These are phyloP conservation scores for Pseudogymnoascus sp. DNA, from an alignment of 2,329 filamentous ascomycete genomes.

Conservation along the genomic window DNA sequence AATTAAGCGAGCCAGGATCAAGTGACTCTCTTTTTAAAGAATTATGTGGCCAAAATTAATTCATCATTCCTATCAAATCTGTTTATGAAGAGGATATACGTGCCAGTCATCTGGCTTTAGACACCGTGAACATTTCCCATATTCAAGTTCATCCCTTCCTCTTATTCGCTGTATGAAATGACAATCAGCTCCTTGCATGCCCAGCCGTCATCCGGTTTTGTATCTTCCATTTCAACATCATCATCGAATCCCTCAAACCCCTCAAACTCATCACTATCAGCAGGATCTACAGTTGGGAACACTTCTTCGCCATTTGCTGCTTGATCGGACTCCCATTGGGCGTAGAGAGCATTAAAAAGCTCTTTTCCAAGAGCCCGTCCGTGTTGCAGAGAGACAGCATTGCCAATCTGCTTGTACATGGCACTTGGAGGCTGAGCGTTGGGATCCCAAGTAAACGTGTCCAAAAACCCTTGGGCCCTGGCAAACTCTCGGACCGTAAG, in stretches of 20 bases:
- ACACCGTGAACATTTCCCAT: neutral
- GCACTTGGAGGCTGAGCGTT: neutral
- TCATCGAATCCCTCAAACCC: neutral
- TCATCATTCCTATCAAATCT: neutral
- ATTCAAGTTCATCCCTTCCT: neutral
- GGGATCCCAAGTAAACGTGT: constrained; percentile 14
- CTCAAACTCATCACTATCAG: neutral
- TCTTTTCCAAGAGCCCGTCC: constrained; percentile 7
- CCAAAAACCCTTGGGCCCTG: constrained; percentile 15
- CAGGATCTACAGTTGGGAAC: neutral
- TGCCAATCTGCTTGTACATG: constrained; percentile 13
- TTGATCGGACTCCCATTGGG: neutral
- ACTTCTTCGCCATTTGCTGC: neutral
- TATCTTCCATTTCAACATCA: neutral
- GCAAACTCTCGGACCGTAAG: constrained; percentile 14
- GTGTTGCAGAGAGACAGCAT: constrained; percentile 15
- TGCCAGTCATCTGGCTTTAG: neutral
- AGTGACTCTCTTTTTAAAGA: neutral
- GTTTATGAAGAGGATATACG: neutral
- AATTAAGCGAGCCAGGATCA: neutral
- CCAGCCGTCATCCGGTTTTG: neutral
- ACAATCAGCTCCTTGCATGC: neutral
- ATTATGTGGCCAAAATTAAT: neutral
- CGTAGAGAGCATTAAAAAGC: constrained; percentile 9
- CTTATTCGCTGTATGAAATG: neutral